These are phyloP conservation scores for Colletotrichum cuscutae DNA, from an alignment of 2,329 filamentous ascomycete species.

Conservation along the genomic window DNA sequence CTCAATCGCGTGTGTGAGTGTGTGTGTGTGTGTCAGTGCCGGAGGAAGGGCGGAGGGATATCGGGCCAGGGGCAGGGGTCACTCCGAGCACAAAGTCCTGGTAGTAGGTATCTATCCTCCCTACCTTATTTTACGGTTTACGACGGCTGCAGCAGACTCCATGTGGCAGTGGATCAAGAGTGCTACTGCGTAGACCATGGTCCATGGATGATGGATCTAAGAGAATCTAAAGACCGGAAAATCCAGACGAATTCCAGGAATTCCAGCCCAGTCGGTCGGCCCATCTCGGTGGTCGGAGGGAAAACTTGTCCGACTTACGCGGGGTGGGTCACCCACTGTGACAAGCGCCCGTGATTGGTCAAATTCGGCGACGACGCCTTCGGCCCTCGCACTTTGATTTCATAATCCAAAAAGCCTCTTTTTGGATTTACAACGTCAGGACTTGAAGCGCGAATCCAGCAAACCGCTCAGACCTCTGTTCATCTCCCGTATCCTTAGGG, in stretches of 20 bases:
- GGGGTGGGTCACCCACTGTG: not conserved
- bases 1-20: not conserved
- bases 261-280: not conserved
- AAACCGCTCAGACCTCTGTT: not conserved
- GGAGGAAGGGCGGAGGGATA: not conserved
- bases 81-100: not conserved
- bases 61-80: not conserved
- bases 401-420: not conserved
- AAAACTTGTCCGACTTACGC: conserved; percentile 24
- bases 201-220: not conserved
- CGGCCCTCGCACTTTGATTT: conserved; percentile 16
- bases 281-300: conserved; percentile 22
- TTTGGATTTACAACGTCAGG: conserved; percentile 25
- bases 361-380: not conserved
- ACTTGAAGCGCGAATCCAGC: not conserved
- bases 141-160: not conserved
- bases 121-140: not conserved
- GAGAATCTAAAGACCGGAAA: not conserved
- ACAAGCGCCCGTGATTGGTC: not conserved
- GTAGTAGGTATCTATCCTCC: not conserved
- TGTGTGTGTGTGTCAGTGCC: not conserved
- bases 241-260: not conserved
- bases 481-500: not conserved
- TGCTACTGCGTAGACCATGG: too few relatives aligned
- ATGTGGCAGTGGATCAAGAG: not conserved